Evolutionary conservation across 148 eudicot species (phyloP), one percentile per base, ranked within the genome.

Genomic region (Vaccinium myrtillus): DNA sequence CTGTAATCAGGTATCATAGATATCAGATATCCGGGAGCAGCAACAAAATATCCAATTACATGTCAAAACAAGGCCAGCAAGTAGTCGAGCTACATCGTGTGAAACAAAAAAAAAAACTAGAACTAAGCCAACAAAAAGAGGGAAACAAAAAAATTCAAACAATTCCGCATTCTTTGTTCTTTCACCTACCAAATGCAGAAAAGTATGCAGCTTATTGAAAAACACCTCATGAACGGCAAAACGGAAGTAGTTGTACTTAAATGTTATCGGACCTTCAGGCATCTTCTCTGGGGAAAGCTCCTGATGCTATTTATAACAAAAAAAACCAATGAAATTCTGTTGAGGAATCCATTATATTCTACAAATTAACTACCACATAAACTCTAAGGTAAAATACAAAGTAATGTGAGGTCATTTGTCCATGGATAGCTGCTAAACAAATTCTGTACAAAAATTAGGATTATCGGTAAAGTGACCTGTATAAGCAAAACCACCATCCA

Each of bases 401-500:
- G 36, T 1, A 27, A 67, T 69, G 74, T 69, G 19, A 69, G 43
- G 18, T 69, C 8, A 27, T 69, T 69, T 30, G 27, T 69, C 43
- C 39, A 27, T 13, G 16, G 74, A 27, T 69, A 69, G 74, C 74
- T 13, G 50, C 77, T 39, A 73, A 73, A 78, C 61, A 78, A 78
- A 51, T n/a, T 78, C 18, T 50, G 61, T 78, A 78, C 43, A 50
- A 49, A 78, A 50, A 2, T 49, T 13, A 43, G 30, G 39, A 78
- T 12, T 25, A n/a, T 23, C 61, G 27, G 61, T 53, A 53, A 8
- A 48, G 79, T 76, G 53, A 59, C 54, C 82, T 80, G 82, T 80
- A 80, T 73, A 80, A 43, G 18, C 12, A 59, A 59, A 36, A 61
- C 51, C 5, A 39, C 53, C 70, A 5, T 43, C 82, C 11, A 2